phyloP scores from a whole-genome alignment of 371 early-diverging fungal species.

The Chytridium lagenaria region DNA sequence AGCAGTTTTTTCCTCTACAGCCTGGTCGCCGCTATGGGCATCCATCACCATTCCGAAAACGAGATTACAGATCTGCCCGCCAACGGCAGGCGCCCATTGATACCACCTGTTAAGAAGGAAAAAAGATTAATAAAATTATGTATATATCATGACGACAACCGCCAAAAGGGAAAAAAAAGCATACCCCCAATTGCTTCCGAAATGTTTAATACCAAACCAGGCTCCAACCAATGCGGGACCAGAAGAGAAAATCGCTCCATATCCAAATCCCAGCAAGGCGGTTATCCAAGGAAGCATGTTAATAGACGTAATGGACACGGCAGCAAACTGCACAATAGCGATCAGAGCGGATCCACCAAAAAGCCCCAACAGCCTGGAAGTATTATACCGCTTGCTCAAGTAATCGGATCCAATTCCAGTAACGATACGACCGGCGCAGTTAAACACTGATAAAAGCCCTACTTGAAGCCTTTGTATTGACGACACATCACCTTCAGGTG shows the following conservation, averaged over 20 bases:
- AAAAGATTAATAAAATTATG: conserved; percentile 15
- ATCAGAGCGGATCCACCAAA: conserved; percentile 29
- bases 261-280: conserved; percentile 39
- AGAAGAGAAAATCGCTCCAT: conserved; percentile 47
- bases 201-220: conserved; percentile 44
- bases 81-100: conserved; percentile 47
- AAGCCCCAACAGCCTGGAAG: conserved; percentile 29
- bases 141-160: too few relatives aligned
- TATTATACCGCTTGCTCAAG: conserved; percentile 31
- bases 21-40: background rate
- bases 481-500: conserved; percentile 17
- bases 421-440: conserved; percentile 42
- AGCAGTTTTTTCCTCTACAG: conserved; percentile 27
- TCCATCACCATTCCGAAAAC: conserved; percentile 46
- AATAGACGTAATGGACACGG: conserved; percentile 14
- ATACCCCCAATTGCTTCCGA: conserved; percentile 46
- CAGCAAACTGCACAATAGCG: conserved; percentile 35
- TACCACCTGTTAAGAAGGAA: conserved; percentile 22
- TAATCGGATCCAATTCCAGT: conserved; percentile 43
- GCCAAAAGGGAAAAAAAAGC: conserved; percentile 13
- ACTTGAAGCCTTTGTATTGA: conserved; percentile 40
- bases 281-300: conserved; percentile 23
- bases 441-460: conserved; percentile 40
- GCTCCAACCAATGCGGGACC: conserved; percentile 46
- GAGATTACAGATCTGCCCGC: conserved; percentile 45